These are phyloP conservation scores for button mushroom (Agaricus bisporus) DNA, from an alignment of 768 basidiomycete species.

Conservation along the genomic window DNA sequence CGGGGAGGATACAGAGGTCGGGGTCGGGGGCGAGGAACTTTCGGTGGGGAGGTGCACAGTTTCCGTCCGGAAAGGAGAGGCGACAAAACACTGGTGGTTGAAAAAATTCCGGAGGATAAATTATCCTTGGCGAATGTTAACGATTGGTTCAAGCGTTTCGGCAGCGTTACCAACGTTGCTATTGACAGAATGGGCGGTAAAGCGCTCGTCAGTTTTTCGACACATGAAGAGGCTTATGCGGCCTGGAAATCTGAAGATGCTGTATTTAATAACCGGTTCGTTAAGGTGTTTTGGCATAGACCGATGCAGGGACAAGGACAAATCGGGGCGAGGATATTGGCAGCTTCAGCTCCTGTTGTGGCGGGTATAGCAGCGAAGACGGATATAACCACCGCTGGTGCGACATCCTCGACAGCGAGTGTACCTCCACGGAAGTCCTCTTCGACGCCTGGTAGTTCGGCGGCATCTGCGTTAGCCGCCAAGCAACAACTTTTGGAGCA, in stretches of 20 bases:
- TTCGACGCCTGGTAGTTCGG: constrained; percentile 12
- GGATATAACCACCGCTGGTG: constrained; percentile 7
- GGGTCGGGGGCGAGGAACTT: constrained; percentile 47
- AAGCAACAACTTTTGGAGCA: constrained; percentile 74
- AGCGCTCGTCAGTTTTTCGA: constrained; percentile 83
- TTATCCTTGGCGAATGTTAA: constrained; percentile 74
- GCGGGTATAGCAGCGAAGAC: constrained; percentile 50
- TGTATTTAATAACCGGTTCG: constrained; percentile 92
- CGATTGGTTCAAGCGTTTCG: constrained; percentile 88
- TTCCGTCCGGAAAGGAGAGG: constrained; percentile 64
- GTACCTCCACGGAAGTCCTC: constrained; percentile 13
- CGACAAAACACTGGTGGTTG: constrained; percentile 84
- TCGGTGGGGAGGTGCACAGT: constrained; percentile 56
- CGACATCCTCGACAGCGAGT: constrained; percentile 11
- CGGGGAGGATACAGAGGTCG: constrained; percentile 37
- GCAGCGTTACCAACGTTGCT: constrained; percentile 87
- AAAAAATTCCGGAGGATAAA: constrained; percentile 87
- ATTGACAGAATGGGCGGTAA: constrained; percentile 71
- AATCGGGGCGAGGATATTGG: constrained; percentile 69
- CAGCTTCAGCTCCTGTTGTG: constrained; percentile 72
- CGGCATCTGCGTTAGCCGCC: constrained; percentile 51
- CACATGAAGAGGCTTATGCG: constrained; percentile 75
- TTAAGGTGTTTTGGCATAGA: constrained; percentile 93
- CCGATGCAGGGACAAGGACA: constrained; percentile 90
- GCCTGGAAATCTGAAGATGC: constrained; percentile 94